Evolutionary conservation across 2,329 filamentous ascomycete species (phyloP), one percentile per base, ranked within the genome.

Genomic region (Ceratocystis destructans): DNA sequence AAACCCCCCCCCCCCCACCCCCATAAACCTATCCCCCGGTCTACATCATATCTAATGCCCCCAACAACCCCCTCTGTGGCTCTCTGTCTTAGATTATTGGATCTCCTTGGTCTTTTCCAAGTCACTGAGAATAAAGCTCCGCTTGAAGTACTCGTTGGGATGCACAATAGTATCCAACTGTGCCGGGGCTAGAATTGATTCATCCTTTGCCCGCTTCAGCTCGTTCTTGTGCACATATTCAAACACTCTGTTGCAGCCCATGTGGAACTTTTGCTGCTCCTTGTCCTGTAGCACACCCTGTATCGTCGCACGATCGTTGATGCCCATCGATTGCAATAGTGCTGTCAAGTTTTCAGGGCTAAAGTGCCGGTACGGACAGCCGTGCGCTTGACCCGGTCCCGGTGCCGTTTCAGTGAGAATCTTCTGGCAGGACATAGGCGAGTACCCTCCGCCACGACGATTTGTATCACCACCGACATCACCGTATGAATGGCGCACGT

Each of bases 81-180:
- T 68, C 59, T 64, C 66, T 25, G 55, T 46, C 63, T 68, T 65
- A 25, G n/a, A 12, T 3, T 48, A 20, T 17, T 55, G 31, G 41
- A 55, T 28, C 37, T 64, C 59, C 57, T 65, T 65, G 10, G 61
- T 33, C 57, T 66, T 84, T 63, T 76, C 86, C 31, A 95, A 75
- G 73, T 94, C 89, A 79, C 91, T 96, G 69, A 99, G 78, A 71
- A 95, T 72, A 75, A 90, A 97, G 74, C 91, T 96, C 66, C 93
- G 83, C 80, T 96, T 96, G 76, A 97, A 99, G 76, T 96, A 99
- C 70, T 93, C 92, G 74, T 99, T 99, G 10, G 94, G 94, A 76
- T 99, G 94, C 25, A 96, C 87, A 73, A 99, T 96, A 0, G 93
- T 97, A 76, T 97, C 93, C 53, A 96, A 80, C 74, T 96, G 89